Evolutionary conservation across 1,284 basidiomycete species (phyloP).

Genomic region (Boletus smithii): DNA sequence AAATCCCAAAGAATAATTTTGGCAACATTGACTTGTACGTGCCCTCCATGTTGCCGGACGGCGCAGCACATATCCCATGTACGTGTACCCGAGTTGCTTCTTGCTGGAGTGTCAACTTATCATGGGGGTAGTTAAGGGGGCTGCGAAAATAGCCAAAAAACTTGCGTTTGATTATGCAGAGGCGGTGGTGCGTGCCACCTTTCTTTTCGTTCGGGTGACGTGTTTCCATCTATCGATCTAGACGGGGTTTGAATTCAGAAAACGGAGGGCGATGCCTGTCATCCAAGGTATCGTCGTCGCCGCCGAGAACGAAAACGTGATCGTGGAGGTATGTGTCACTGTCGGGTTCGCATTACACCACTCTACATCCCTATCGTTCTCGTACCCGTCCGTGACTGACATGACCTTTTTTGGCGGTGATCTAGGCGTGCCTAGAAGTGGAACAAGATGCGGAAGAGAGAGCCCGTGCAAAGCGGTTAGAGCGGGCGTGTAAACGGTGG

Average conservation of each 20-base stretch:
- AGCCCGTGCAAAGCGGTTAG: conserved; percentile 72
- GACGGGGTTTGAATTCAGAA: conserved; percentile 96
- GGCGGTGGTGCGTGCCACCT: conserved; percentile 67
- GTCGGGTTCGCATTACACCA: conserved; percentile 6
- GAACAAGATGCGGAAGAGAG: conserved; percentile 77
- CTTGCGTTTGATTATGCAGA: conserved; percentile 90
- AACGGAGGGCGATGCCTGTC: conserved; percentile 81
- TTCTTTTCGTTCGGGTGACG: conserved; percentile 2
- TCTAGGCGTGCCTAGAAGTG: conserved; percentile 80
- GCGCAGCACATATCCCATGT: conserved; percentile 88
- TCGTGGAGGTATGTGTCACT: conserved; percentile 67
- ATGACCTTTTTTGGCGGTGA: conserved; percentile 15
- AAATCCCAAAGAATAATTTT: conserved; percentile 92
- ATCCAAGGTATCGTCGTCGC: conserved; percentile 88
- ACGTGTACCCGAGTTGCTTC: conserved; percentile 35
- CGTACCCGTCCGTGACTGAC: conserved; percentile 10
- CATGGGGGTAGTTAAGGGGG: conserved; percentile 68
- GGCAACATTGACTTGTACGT: conserved; percentile 98
- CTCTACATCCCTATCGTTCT: not conserved
- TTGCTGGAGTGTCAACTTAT: conserved; percentile 5
- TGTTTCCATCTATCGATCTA: conserved; percentile 30
- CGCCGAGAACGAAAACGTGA: conserved; percentile 67
- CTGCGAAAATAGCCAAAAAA: conserved; percentile 84
- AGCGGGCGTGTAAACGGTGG: conserved; percentile 88
- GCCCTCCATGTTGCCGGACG: conserved; percentile 89